A percentile compares a stretch with the other conserved stretches of the same genome.
phyloP scores from a whole-genome alignment of 306 rosid species.

The Cucumis hystrix region DNA sequence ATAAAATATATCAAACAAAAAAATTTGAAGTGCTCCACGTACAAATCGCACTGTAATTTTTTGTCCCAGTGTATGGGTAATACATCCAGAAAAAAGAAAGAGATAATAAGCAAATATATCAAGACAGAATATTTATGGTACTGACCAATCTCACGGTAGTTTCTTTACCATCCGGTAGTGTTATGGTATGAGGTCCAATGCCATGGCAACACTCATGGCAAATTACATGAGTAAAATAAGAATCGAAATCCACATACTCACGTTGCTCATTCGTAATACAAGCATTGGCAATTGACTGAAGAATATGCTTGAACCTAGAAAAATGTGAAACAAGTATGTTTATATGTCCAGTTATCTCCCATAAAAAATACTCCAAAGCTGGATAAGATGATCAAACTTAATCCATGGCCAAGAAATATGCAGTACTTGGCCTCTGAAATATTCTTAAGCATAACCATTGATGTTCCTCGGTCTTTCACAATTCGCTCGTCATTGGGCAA shows the following conservation, averaged over 20 bases:
- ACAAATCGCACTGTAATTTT: slow-evolving; percentile 31
- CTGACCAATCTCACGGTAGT: slow-evolving; percentile 94
- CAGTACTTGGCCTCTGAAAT: slow-evolving; percentile 91
- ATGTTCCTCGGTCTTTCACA: slow-evolving; percentile 79
- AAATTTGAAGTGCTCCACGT: slow-evolving; percentile 14
- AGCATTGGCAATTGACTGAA: slow-evolving; percentile 64
- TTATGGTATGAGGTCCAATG: slow-evolving; percentile 88
- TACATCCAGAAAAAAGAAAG: too few species aligned
- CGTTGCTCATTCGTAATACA: slow-evolving; percentile 62
- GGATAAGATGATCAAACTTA: slow-evolving; percentile 1
- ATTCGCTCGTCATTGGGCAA: slow-evolving; percentile 91
- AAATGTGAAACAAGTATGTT: slow-evolving; percentile 11
- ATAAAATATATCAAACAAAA: background rate
- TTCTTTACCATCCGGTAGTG: slow-evolving; percentile 69
- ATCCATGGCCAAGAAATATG: slow-evolving; percentile 7
- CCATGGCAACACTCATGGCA: slow-evolving; percentile 99
- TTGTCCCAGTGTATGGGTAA: background rate
- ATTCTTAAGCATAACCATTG: slow-evolving; percentile 98
- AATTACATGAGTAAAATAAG: slow-evolving; percentile 85
- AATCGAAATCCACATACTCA: slow-evolving; percentile 70
- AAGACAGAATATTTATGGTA: slow-evolving; percentile 10
- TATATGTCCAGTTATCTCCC: background rate
- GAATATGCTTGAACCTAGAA: slow-evolving; percentile 74
- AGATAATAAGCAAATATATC: background rate
- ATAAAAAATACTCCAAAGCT: slow-evolving; percentile 1